Conservation (phyloP, 306 rosid genomes). For the Mimosa pudica region DNA sequence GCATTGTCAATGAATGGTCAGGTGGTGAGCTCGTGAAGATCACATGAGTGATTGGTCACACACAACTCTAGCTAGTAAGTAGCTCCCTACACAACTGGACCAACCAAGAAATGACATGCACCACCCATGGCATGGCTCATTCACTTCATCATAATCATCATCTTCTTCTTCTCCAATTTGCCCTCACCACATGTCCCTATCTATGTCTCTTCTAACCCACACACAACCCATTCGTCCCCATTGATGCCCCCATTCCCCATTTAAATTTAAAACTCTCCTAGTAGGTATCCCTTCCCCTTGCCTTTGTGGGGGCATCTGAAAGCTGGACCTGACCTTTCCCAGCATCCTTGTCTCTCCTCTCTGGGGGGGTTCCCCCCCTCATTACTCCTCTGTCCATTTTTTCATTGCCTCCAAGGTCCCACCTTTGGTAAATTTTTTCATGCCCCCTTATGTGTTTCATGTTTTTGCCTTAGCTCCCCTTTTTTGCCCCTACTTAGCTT, state of each 20-base stretch:
- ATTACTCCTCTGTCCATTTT: slow-evolving; percentile 51
- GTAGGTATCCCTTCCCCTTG: slow-evolving; percentile 41
- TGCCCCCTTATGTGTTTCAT: slow-evolving; percentile 60
- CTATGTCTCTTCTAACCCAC: slow-evolving; percentile 59
- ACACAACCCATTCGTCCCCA: slow-evolving; percentile 38
- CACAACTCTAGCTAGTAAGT: not conserved
- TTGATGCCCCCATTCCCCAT: slow-evolving; percentile 30
- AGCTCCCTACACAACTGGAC: slow-evolving; percentile 33
- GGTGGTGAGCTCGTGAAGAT: slow-evolving; percentile 20
- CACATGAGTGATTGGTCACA: slow-evolving; percentile 37
- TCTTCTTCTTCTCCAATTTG: slow-evolving; percentile 43
- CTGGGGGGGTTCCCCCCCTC: slow-evolving; percentile 39
- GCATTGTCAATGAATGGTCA: not conserved
- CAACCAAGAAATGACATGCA: slow-evolving; percentile 14
- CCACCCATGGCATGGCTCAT: slow-evolving; percentile 24
- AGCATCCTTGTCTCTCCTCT: slow-evolving; percentile 30
- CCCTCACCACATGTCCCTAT: slow-evolving; percentile 54
- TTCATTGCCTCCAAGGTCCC: slow-evolving; percentile 61
- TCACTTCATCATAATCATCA: slow-evolving; percentile 7
- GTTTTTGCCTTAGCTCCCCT: slow-evolving; percentile 27
- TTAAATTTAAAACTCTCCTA: not conserved
- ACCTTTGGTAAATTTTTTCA: slow-evolving; percentile 36
- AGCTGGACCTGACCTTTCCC: slow-evolving; percentile 57
- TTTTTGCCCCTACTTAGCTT: slow-evolving; percentile 30
- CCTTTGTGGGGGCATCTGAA: slow-evolving; percentile 59